Percentiles rank a stretch among this genome's conserved stretches.
phyloP scores from a whole-genome alignment of 2,329 filamentous ascomycete genomes.

The Fusarium armeniacum region DNA sequence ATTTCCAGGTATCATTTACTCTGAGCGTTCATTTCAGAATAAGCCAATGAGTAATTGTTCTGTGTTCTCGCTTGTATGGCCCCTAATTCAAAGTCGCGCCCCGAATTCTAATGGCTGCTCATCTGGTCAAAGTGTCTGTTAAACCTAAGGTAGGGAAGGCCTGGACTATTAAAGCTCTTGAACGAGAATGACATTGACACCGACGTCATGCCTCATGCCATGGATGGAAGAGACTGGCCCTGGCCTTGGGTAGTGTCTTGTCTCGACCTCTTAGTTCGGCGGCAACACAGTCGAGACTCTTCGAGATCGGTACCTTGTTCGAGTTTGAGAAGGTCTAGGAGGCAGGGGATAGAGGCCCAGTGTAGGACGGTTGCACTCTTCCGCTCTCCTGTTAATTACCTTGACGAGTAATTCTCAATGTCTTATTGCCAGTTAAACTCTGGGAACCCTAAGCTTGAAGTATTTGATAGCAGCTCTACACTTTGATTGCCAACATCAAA shows the following conservation, averaged over 20 bases:
- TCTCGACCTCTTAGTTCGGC: constrained; percentile 37
- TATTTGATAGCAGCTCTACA: neutral
- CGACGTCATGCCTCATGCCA: constrained; percentile 37
- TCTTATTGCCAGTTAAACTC: neutral
- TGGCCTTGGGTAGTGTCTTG: constrained; percentile 36
- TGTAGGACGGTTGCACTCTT: neutral
- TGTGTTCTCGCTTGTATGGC: neutral
- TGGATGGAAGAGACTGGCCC: constrained; percentile 23
- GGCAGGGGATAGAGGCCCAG: constrained; percentile 28
- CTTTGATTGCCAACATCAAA: neutral
- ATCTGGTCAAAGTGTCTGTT: constrained; percentile 4
- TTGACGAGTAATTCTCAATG: neutral
- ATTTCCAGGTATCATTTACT: neutral
- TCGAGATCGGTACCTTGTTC: constrained; percentile 26
- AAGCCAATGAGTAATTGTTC: neutral
- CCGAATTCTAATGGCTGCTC: constrained; percentile 3
- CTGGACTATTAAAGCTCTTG: neutral
- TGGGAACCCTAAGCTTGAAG: neutral
- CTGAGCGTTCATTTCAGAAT: neutral
- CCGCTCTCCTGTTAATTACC: neutral
- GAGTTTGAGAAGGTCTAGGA: constrained; percentile 22
- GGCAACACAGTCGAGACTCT: constrained; percentile 36
- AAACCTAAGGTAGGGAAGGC: neutral
- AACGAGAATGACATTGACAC: constrained; percentile 18
- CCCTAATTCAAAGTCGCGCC: neutral